Conservation (phyloP, 2,329 filamentous ascomycete species). For the Sporothrix schenckii region DNA sequence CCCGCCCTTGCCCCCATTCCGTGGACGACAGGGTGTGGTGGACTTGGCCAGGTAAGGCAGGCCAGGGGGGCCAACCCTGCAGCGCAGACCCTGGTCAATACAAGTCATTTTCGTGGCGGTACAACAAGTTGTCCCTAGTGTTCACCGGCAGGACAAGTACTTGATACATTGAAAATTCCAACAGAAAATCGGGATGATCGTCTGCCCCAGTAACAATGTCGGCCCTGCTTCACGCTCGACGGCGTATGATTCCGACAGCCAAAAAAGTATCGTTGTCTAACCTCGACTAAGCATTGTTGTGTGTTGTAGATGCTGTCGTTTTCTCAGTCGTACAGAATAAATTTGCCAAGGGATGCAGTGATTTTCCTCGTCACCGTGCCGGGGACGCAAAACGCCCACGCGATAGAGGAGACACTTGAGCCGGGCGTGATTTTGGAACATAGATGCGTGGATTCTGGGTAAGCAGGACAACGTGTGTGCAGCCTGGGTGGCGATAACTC, state of each 20-base stretch:
- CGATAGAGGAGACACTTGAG: background rate
- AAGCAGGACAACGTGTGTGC: no score
- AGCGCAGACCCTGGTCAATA: conserved; percentile 19
- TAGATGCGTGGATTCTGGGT: background rate
- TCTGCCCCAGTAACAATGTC: conserved; percentile 17
- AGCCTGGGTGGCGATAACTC: no score
- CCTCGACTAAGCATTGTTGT: background rate
- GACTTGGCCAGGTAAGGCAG: conserved; percentile 21
- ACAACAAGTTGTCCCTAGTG: background rate
- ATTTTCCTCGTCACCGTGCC: background rate
- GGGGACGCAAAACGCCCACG: background rate
- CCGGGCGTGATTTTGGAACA: background rate
- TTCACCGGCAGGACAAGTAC: conserved; percentile 5
- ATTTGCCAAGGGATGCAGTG: background rate
- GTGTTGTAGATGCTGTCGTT: background rate
- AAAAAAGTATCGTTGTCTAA: background rate
- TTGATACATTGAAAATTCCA: background rate
- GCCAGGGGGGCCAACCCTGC: conserved; percentile 14
- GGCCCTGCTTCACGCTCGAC: background rate
- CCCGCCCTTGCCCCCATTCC: conserved; percentile 6
- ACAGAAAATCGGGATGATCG: conserved; percentile 2
- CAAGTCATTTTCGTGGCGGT: conserved; percentile 13
- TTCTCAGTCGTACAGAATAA: background rate
- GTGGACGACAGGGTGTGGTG: background rate
- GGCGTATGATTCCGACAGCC: conserved; percentile 4